Evolutionary conservation across 176 grass and related monocot genomes (phyloP).

Genomic region (Zea luxurians): DNA sequence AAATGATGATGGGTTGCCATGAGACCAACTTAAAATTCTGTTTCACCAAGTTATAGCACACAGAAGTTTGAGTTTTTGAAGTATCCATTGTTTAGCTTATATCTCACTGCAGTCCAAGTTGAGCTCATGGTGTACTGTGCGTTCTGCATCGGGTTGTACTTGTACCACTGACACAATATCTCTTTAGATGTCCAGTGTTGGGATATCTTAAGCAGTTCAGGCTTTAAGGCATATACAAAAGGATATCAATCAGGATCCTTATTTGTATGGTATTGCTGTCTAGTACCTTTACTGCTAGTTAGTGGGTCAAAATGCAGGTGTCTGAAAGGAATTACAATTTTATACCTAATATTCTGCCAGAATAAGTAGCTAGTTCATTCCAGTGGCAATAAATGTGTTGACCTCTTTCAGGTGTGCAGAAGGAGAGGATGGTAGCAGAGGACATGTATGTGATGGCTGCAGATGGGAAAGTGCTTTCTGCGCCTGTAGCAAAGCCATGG

Average conservation of each 20-base stretch:
- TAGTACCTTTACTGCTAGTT: background rate
- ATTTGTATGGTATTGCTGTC: background rate
- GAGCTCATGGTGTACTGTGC: background rate
- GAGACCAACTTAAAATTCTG: background rate
- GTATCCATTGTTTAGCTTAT: background rate
- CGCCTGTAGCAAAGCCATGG: conserved; percentile 66
- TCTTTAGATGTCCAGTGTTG: background rate
- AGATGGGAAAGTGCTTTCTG: conserved; percentile 59
- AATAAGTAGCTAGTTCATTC: background rate
- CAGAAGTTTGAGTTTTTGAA: background rate
- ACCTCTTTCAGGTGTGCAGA: conserved; percentile 73
- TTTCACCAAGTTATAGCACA: background rate
- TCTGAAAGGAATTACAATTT: background rate
- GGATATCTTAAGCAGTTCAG: background rate
- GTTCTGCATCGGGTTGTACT: background rate
- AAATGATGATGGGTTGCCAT: background rate
- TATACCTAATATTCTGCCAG: background rate
- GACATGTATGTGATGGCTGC: conserved; percentile 83
- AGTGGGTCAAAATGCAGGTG: background rate
- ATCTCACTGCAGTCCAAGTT: background rate
- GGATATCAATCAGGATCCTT: background rate
- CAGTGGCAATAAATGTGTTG: conserved; percentile 6
- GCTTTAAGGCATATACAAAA: background rate
- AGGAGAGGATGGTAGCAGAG: conserved; percentile 86
- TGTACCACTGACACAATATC: background rate